Evolutionary conservation across 1,139 yeast genomes (phyloP), one percentile per base, ranked within the genome.

Genomic region (Nadsonia starkeyi-henricii): DNA sequence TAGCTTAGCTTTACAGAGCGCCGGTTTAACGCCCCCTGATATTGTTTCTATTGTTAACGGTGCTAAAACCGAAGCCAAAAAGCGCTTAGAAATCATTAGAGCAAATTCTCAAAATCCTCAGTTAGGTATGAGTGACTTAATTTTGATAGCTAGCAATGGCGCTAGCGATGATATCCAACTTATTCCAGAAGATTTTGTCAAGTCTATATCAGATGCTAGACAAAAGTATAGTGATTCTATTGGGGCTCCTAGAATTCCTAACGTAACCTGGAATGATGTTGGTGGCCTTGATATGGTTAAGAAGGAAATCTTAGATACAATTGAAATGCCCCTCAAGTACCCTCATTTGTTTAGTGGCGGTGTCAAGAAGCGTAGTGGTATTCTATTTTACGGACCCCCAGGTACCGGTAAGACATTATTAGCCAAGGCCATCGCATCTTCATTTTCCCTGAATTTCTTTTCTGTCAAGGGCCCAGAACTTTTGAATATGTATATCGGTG

Each of bases 401-500:
- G 98, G 98, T 26, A 91, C 97, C 0, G 98, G 98, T 57, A 91
- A 91, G 62, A 91, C 98, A 0, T 71, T 91, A 43, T 71, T 91
- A 52, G 97, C 97, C 12, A 91, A 91, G 63, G 97, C 97, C 0
- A 91, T 91, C 58, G 97, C 97, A 1, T 85, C 96, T 1, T 86
- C 89, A 55, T 91, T 89, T 61, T 84, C 96, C 2, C 72, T 91
- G 55, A 91, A 91, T 62, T 91, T 91, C 64, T 89, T 91, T 66
- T 85, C 95, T 55, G 96, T 89, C 23, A 89, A 89, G 63, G 97
- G 97, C 18, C 97, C 97, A 0, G 97, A 89, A 64, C 72, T 89
- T 52, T 73, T 89, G 55, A 89, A 91, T 63, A 91, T 89, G 97
- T 91, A 91, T 64, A 91, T 91, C 67, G 98, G 98, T 63, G 98